Evolutionary conservation across 2,329 filamentous ascomycete genomes (phyloP), one percentile per base, ranked within the genome.

Genomic region (Colletotrichum cuscutae): DNA sequence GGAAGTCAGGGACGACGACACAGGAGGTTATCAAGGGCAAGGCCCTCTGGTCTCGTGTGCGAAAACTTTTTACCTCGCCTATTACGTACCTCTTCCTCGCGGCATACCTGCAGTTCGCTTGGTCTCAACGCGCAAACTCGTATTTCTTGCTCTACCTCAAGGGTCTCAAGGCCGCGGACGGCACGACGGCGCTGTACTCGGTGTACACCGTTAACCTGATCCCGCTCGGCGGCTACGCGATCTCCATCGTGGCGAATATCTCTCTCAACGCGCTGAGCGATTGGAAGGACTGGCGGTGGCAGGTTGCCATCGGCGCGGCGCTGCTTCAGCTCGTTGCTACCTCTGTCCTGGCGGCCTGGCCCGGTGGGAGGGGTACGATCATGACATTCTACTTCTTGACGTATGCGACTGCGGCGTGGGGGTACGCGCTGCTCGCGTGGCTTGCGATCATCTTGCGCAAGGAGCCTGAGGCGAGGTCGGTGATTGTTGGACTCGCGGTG

Each of bases 201-300:
- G 73, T 80, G 9, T 68, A 76, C 15, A 64, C 76, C 15, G 76
- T 80, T 49, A 80, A 80, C 73, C 78, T 76, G 2, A 76, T 80
- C 2, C 78, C 79, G 2, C 79, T 78, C 0, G 76, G 78, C 1
- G 75, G 73, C 0, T 77, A 80, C 53, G 76, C 71, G 2, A 64
- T 81, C 5, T 76, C 80, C 2, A 78, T 82, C 35, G 74, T 79
- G 26, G 70, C 71, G 11, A 73, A 79, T 7, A 61, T 75, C 2
- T 73, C 68, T 2, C 76, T 79, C 8, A 26, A 82, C 46, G 78
- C 78, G 1, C 35, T 83, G 1, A 81, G 80, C 0, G 81, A 83
- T 59, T 80, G 78, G 79, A 82, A 82, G 70, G 77, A 79, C 26
- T 83, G 81, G 81, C 77, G 81, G 11, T 83, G 81, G 81, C 81